Conservation (phyloP, 129 eudicot species). For the Helianthus tuberosus region DNA sequence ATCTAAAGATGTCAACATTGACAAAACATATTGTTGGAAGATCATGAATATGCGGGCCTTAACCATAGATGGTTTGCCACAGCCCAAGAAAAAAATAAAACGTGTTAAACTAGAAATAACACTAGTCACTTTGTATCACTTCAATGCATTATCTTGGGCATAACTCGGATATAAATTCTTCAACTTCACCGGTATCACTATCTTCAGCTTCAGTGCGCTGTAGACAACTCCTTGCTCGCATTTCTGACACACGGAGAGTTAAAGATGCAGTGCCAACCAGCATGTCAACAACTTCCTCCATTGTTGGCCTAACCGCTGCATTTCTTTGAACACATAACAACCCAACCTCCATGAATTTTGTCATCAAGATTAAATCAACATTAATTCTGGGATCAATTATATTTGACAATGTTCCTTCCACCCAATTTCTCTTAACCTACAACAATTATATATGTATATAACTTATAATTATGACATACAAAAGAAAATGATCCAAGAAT, state of each 20-base stretch:
- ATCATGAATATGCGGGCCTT: no score
- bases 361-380: not conserved
- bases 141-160: conserved; percentile 3
- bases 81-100: no score
- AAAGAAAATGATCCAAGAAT: not conserved
- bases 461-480: not conserved
- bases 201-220: not conserved
- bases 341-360: conserved; percentile 12
- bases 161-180: conserved; percentile 18
- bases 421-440: conserved; percentile 2
- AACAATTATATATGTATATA: not conserved
- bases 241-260: not conserved
- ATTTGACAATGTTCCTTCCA: not conserved
- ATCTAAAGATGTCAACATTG: no score
- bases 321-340: conserved; percentile 8
- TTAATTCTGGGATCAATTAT: conserved; percentile 14
- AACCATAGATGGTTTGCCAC: no score
- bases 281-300: conserved; percentile 15
- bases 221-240: not conserved
- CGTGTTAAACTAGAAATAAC: no score
- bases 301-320: not conserved
- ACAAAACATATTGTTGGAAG: no score
- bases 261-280: not conserved
- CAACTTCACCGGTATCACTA: conserved; percentile 7
- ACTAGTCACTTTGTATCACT: not conserved